A percentile compares a stretch with the other conserved stretches of the same genome.
These are phyloP conservation scores for Sarcomyxa edulis DNA, from an alignment of 768 basidiomycete genomes.

Conservation along the genomic window DNA sequence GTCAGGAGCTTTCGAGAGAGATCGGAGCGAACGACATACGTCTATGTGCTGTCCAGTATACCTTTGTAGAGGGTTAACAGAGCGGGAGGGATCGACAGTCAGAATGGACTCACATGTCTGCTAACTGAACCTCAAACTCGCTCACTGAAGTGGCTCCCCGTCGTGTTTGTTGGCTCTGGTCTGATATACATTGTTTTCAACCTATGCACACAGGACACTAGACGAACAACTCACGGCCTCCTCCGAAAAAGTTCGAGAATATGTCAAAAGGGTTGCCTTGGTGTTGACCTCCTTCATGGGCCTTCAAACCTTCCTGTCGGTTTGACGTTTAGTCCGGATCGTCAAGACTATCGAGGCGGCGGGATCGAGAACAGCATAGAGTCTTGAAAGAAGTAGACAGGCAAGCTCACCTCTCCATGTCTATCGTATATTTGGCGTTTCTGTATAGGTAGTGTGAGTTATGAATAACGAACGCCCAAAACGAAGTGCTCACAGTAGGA, in stretches of 20 bases:
- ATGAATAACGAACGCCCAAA: not conserved
- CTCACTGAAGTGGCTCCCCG: conserved; percentile 71
- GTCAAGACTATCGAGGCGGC: no score
- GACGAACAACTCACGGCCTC: conserved; percentile 51
- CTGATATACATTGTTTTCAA: conserved; percentile 25
- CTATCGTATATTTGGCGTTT: conserved; percentile 93
- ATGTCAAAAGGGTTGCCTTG: conserved; percentile 90
- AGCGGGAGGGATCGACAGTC: not conserved
- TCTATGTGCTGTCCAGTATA: conserved; percentile 81
- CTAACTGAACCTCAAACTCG: conserved; percentile 81
- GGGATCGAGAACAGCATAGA: not conserved
- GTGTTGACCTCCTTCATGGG: conserved; percentile 82
- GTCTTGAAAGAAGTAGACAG: not conserved
- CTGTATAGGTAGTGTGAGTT: conserved; percentile 29
- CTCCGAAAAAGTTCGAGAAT: conserved; percentile 90
- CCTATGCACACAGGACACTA: not conserved
- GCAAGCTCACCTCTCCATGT: conserved; percentile 69
- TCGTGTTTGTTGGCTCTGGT: conserved; percentile 57
- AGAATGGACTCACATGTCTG: conserved; percentile 57
- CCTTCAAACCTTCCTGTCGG: conserved; percentile 80
- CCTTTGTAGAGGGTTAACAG: conserved; percentile 64
- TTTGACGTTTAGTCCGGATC: conserved; percentile 9
- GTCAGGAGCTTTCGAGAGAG: no score
- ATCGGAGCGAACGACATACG: conserved; percentile 43
- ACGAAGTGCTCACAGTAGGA: conserved; percentile 45